A percentile compares a stretch with the other conserved stretches of the same genome.
phyloP scores from a whole-genome alignment of 177 flowering plant genomes.

The Vitis hybrid region DNA sequence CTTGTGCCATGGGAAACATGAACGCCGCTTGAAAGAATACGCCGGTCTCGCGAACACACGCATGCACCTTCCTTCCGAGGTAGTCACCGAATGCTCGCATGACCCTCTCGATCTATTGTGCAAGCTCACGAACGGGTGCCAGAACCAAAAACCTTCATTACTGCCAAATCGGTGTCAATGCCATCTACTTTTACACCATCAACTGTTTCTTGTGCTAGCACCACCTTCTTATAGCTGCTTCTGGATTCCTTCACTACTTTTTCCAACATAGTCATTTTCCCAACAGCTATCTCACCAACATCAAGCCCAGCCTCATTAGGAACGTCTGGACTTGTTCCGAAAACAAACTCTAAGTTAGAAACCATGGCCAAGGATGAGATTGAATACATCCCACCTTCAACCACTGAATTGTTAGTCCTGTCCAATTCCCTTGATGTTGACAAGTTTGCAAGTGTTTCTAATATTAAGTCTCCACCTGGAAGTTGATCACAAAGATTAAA shows the following conservation, averaged over 20 bases:
- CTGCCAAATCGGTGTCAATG: conserved; percentile 87
- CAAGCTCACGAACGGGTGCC: too few species aligned
- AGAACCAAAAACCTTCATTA: conserved; percentile 38
- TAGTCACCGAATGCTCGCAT: too few species aligned
- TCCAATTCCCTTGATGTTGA: conserved; percentile 44
- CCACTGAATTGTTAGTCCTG: conserved; percentile 26
- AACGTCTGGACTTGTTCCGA: conserved; percentile 45
- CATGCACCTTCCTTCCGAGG: too few species aligned
- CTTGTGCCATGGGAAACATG: too few species aligned
- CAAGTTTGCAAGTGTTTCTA: conserved; percentile 76
- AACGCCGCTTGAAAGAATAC: too few species aligned
- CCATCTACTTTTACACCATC: conserved; percentile 96
- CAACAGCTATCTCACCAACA: conserved; percentile 86
- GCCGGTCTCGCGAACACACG: too few species aligned
- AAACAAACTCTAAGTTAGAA: conserved; percentile 62
- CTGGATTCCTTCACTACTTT: conserved; percentile 70
- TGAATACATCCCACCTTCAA: conserved; percentile 55
- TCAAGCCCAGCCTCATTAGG: conserved; percentile 39
- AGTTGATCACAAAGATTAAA: conserved; percentile 85
- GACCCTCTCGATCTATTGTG: too few species aligned
- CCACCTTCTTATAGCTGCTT: conserved; percentile 67
- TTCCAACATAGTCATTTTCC: conserved; percentile 67
- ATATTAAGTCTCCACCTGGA: conserved; percentile 88
- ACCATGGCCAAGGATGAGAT: conserved; percentile 62
- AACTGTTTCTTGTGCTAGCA: conserved; percentile 75